These are phyloP conservation scores for Gonium pectorale DNA, from an alignment of 139 green algal species.

Conservation along the genomic window DNA sequence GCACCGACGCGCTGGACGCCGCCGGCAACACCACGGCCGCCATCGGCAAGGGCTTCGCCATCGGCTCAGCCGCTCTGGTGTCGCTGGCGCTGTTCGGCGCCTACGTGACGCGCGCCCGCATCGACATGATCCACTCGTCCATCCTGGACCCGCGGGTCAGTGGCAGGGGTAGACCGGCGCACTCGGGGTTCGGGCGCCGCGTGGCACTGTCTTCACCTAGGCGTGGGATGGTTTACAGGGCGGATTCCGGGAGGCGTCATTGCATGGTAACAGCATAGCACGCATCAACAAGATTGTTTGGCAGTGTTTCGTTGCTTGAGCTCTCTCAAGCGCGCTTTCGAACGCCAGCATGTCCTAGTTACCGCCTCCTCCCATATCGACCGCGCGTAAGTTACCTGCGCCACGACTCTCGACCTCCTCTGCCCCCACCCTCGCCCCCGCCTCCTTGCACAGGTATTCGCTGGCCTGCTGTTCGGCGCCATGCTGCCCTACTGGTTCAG, in stretches of 20 bases:
- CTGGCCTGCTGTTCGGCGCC: constrained; percentile 92
- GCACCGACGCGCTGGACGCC: constrained; percentile 96
- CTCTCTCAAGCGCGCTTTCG: too few relatives aligned
- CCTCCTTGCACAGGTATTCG: constrained; percentile 76
- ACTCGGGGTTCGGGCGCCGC: too few relatives aligned
- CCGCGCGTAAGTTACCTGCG: too few relatives aligned
- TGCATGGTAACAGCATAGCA: too few relatives aligned
- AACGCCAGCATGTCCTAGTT: too few relatives aligned
- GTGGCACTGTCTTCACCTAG: too few relatives aligned
- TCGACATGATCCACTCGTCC: constrained; percentile 86
- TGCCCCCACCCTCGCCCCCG: neutral
- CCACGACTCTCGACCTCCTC: too few relatives aligned
- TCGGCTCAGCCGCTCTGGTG: constrained; percentile 96
- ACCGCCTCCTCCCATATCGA: too few relatives aligned
- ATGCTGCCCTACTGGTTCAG: constrained; percentile 99
- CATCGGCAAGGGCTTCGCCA: constrained; percentile 99
- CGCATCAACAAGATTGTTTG: too few relatives aligned
- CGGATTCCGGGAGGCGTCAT: too few relatives aligned
- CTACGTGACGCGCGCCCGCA: constrained; percentile 90
- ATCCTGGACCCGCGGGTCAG: constrained; percentile 91
- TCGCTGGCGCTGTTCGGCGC: constrained; percentile 98
- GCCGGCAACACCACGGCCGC: constrained; percentile 98
- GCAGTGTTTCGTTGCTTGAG: too few relatives aligned
- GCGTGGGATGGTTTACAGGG: too few relatives aligned
- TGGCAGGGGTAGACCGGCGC: neutral